These are phyloP conservation scores for Candida dajiaensis DNA, from an alignment of 805 yeast genomes.

Conservation along the genomic window DNA sequence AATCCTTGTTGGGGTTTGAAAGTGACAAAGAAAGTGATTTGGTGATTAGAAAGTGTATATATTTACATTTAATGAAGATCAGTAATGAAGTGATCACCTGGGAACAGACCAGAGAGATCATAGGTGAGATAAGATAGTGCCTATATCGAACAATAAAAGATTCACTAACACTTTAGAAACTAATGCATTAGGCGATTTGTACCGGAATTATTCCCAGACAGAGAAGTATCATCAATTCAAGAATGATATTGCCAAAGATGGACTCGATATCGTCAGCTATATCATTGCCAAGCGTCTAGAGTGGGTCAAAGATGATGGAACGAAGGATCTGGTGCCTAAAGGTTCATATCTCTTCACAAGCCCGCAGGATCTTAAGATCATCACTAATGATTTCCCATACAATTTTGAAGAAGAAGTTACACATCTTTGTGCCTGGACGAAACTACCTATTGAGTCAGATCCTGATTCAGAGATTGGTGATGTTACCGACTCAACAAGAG, in stretches of 20 bases:
- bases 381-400: constrained; percentile 64
- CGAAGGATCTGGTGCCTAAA: constrained; percentile 8
- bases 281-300: constrained; percentile 40
- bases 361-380: constrained; percentile 32
- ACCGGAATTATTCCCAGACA: constrained; percentile 41
- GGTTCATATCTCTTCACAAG: constrained; percentile 21
- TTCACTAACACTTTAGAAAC: constrained; percentile 5
- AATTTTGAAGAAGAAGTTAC: constrained; percentile 43
- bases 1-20: too few species aligned
- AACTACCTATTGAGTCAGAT: constrained; percentile 36
- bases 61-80: constrained; percentile 1
- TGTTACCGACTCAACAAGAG: constrained; percentile 31
- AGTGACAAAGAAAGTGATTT: too few species aligned
- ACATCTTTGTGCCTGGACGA: constrained; percentile 68
- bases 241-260: constrained; percentile 26
- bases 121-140: constrained; percentile 8
- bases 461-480: constrained; percentile 47
- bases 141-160: too few species aligned
- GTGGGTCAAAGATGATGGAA: constrained; percentile 39
- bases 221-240: constrained; percentile 43
- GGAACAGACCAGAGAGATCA: constrained; percentile 8
- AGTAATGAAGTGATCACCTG: constrained; percentile 12
- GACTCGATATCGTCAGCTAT: constrained; percentile 41
- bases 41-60: too few species aligned
- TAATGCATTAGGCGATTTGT: constrained; percentile 17